Evolutionary conservation across 495 filamentous ascomycete species (phyloP).

Genomic region (Glonium stellatum): DNA sequence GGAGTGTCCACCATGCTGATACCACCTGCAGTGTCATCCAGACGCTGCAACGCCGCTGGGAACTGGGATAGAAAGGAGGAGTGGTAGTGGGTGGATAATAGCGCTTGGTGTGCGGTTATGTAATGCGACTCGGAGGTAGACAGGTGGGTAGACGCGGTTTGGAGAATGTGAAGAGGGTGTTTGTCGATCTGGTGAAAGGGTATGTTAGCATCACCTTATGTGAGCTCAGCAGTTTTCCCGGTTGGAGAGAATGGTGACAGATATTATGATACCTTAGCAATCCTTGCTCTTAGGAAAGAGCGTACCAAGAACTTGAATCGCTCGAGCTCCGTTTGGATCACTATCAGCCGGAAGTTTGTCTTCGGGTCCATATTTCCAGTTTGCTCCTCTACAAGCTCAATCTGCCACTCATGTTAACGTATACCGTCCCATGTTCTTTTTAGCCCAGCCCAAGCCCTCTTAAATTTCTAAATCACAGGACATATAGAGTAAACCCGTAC

Average conservation of each 20-base stretch:
- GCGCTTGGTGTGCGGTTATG: slow-evolving; percentile 68
- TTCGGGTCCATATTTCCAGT: slow-evolving; percentile 71
- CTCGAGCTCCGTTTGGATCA: slow-evolving; percentile 94
- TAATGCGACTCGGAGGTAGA: slow-evolving; percentile 70
- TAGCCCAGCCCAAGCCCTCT: slow-evolving; percentile 46
- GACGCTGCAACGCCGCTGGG: slow-evolving; percentile 62
- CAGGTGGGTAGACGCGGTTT: slow-evolving; percentile 42
- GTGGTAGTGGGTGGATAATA: slow-evolving; percentile 75
- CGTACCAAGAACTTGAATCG: slow-evolving; percentile 85
- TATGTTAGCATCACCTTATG: too few species aligned
- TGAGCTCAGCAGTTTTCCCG: too few species aligned
- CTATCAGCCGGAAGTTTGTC: slow-evolving; percentile 84
- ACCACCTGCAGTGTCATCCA: slow-evolving; percentile 85
- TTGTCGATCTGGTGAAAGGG: slow-evolving; percentile 54
- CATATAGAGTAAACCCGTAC: slow-evolving; percentile 36
- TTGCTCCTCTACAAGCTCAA: slow-evolving; percentile 42
- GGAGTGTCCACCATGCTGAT: slow-evolving; percentile 88
- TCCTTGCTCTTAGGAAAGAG: slow-evolving; percentile 72
- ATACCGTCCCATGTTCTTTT: slow-evolving; percentile 44
- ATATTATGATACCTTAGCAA: slow-evolving; percentile 56
- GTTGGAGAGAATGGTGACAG: too few species aligned
- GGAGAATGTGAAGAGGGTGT: slow-evolving; percentile 56
- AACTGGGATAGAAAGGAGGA: slow-evolving; percentile 76
- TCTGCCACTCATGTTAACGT: slow-evolving; percentile 28
- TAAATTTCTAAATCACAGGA: too few species aligned